Evolutionary conservation across 805 yeast genomes (phyloP).

Genomic region (Candida pseudofarinosa): DNA sequence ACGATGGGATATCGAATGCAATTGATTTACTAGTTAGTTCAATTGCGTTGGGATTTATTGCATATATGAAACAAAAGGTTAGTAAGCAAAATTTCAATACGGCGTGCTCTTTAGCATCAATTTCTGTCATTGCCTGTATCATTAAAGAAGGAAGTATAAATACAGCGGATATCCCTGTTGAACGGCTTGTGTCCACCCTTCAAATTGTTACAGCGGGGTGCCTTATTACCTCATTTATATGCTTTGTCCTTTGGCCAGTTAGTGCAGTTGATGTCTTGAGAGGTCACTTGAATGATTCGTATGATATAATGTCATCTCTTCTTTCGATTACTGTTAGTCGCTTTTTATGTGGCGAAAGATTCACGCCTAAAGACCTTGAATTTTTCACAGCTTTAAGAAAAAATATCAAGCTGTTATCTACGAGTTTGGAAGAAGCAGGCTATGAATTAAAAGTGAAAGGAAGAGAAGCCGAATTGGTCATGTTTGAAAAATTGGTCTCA

Average conservation of each 20-base stretch:
- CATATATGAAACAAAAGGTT: conserved; percentile 65
- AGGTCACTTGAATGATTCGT: conserved; percentile 45
- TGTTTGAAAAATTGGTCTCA: conserved; percentile 44
- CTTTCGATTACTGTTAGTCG: conserved; percentile 44
- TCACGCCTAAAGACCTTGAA: conserved; percentile 35
- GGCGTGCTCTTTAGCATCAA: conserved; percentile 74
- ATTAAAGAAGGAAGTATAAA: conserved; percentile 70
- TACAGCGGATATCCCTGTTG: conserved; percentile 52
- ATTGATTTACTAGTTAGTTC: conserved; percentile 54
- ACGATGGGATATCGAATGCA: conserved; percentile 46
- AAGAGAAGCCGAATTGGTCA: conserved; percentile 47
- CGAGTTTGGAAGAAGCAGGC: conserved; percentile 52
- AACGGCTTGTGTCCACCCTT: conserved; percentile 50
- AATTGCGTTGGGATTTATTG: conserved; percentile 58
- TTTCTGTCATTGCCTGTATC: conserved; percentile 64
- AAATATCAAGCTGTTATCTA: conserved; percentile 35
- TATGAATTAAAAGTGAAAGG: conserved; percentile 58
- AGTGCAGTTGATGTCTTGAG: conserved; percentile 49
- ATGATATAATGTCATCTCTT: conserved; percentile 48
- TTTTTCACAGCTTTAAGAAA: conserved; percentile 36
- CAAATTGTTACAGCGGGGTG: conserved; percentile 61
- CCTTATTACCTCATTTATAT: conserved; percentile 50
- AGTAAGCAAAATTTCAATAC: conserved; percentile 70
- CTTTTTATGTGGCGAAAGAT: conserved; percentile 46
- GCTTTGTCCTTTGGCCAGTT: conserved; percentile 63